These are phyloP conservation scores for Kernera saxatilis DNA, from an alignment of 345 rosid genomes.

Conservation along the genomic window DNA sequence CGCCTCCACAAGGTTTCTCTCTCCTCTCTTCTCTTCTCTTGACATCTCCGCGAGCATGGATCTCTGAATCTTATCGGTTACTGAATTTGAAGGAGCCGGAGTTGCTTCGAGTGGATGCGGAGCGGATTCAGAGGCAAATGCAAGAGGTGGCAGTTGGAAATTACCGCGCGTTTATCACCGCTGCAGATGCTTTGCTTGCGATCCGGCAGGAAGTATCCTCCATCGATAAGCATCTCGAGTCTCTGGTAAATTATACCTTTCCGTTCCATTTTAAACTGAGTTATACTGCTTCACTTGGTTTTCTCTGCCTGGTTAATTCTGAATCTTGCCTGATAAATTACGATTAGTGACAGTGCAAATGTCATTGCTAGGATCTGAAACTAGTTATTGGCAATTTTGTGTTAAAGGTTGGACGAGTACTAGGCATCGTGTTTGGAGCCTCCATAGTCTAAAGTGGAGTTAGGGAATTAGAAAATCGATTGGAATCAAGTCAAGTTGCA, in stretches of 20 bases:
- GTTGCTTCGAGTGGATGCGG: constrained; percentile 89
- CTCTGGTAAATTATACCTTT: constrained; percentile 46
- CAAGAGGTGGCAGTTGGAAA: constrained; percentile 95
- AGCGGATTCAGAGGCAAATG: constrained; percentile 96
- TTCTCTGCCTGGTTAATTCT: not conserved
- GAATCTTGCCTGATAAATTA: not conserved
- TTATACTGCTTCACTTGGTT: not conserved
- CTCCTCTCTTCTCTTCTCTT: not conserved
- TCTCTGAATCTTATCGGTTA: constrained; percentile 6
- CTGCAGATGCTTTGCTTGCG: constrained; percentile 86
- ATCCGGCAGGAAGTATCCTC: constrained; percentile 81
- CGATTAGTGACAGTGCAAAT: not conserved
- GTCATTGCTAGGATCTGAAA: constrained; percentile 3
- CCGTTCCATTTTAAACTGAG: not conserved
- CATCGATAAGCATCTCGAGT: constrained; percentile 83
- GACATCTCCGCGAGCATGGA: not conserved
- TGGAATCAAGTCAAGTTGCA: not conserved
- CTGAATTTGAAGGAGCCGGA: constrained; percentile 69
- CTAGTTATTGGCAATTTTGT: not conserved
- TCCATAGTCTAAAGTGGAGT: not conserved
- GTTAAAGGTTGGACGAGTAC: not conserved
- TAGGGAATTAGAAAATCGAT: not conserved
- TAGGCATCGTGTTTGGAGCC: not conserved
- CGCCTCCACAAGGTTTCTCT: constrained; percentile 80
- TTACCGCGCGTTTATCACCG: constrained; percentile 90